Base-by-base conservation (phyloP, 2,329 filamentous ascomycete species). In the Magnaporthiopsis rhizophila region DNA sequence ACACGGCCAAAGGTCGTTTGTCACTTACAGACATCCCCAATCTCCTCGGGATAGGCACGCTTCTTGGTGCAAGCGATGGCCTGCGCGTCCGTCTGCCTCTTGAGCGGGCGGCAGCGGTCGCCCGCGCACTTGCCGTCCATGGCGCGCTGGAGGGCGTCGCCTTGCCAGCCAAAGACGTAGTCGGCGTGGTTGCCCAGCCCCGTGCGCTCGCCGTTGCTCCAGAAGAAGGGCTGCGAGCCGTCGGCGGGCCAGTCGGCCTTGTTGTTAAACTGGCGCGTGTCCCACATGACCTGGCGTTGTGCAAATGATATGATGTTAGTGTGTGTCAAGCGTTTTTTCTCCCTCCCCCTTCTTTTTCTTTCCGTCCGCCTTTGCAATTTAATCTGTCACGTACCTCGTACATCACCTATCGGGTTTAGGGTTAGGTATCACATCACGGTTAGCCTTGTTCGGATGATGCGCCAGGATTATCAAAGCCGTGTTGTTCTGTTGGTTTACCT, bases 171-270 rank as follows among this genome's bases (percentile, higher is more conserved):
- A 28, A 69, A 70, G 30, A 70, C 64, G 65, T 70, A 69, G 65
- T 69, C 68, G 62, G 67, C 69, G 65, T 70, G 68, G 67, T 68
- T 69, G 61, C 68, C 68, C 62, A 67, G 66, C 53, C 69, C 69
- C 11, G 66, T 68, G 61, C 66, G 66, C 63, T 69, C 68, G 63
- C 68, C 68, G 62, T 66, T 65, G 66, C 66, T 67, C 68, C 69
- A 70, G 69, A 67, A 67, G 64, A 69, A 69, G 60, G 74, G 74
- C 68, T 75, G 72, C 58, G 67, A 68, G 59, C 74, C 74, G 58
- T 75, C 73, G 65, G 72, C 70, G 8, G 72, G 73, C 74, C 74
- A 76, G 66, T 72, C 75, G 45, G 68, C 70, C 65, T 73, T 68
- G 67, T 74, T 69, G 68, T 75, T 76, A 68, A 76, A 76, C 60